Percentiles rank a stretch among this genome's conserved stretches.
Conservation (phyloP, 148 eudicot genomes). For the Cornus florida region DNA sequence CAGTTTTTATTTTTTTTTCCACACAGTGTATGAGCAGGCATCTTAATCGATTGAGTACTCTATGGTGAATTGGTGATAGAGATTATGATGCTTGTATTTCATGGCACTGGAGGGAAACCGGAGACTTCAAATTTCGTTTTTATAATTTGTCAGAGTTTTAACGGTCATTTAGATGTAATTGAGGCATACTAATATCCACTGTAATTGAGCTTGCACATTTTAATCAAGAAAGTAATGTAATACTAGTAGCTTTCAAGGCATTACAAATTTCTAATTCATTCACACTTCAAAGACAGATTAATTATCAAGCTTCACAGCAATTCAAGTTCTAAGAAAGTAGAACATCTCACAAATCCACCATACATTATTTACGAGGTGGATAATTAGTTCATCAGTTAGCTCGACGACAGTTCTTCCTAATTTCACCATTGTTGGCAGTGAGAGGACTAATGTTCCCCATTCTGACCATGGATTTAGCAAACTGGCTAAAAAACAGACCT, state of each 20-base stretch:
- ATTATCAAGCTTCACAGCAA: neutral
- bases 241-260: neutral
- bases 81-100: too few species aligned
- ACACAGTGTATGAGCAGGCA: too few species aligned
- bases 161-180: too few species aligned
- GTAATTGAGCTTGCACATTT: too few species aligned
- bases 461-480: constrained; percentile 76
- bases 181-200: too few species aligned
- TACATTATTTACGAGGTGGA: neutral
- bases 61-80: too few species aligned
- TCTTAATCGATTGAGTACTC: too few species aligned
- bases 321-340: neutral
- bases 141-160: too few species aligned
- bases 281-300: neutral
- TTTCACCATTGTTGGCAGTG: constrained; percentile 63
- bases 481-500: constrained; percentile 59
- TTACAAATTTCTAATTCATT: neutral
- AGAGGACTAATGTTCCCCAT: constrained; percentile 75
- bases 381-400: constrained; percentile 34
- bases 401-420: constrained; percentile 67
- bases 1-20: too few species aligned
- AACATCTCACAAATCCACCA: neutral
- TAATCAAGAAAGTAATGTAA: neutral
- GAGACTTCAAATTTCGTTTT: too few species aligned
- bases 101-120: too few species aligned